These are phyloP conservation scores for Sclerotinia nivalis DNA, from an alignment of 2,329 filamentous ascomycete species.

Conservation along the genomic window DNA sequence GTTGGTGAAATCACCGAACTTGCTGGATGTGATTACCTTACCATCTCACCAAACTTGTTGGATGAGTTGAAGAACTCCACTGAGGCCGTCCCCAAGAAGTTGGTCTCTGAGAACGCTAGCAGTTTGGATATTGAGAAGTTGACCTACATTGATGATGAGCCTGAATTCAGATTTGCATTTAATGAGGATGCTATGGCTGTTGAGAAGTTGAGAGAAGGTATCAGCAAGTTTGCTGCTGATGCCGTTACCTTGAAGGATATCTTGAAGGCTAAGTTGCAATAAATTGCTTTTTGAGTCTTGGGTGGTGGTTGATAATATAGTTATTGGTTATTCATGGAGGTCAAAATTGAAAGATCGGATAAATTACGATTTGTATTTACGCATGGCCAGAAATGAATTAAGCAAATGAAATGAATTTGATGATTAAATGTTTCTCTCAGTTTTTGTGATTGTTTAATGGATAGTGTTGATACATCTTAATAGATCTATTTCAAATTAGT, in stretches of 20 bases:
- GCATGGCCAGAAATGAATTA: background rate
- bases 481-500: too few relatives aligned
- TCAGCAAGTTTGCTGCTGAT: slow-evolving; percentile 98
- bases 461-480: too few relatives aligned
- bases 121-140: slow-evolving; percentile 81
- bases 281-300: slow-evolving; percentile 15
- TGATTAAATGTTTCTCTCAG: background rate
- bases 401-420: slow-evolving; percentile 17
- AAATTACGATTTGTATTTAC: background rate
- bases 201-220: slow-evolving; percentile 98
- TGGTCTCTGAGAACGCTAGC: slow-evolving; percentile 67
- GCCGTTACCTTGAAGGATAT: slow-evolving; percentile 91
- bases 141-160: slow-evolving; percentile 86
- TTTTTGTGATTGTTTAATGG: too few relatives aligned
- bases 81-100: slow-evolving; percentile 86
- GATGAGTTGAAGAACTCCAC: slow-evolving; percentile 89
- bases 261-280: slow-evolving; percentile 76
- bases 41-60: slow-evolving; percentile 94
- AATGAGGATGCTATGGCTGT: slow-evolving; percentile 99
- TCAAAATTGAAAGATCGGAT: slow-evolving; percentile 15
- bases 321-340: slow-evolving; percentile 11
- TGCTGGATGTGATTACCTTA: slow-evolving; percentile 97
- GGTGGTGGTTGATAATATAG: background rate
- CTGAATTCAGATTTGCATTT: slow-evolving; percentile 96
- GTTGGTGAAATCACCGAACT: slow-evolving; percentile 96